Evolutionary conservation across 495 filamentous ascomycete genomes (phyloP), one percentile per base, ranked within the genome.

Genomic region (Xylaria venustula): DNA sequence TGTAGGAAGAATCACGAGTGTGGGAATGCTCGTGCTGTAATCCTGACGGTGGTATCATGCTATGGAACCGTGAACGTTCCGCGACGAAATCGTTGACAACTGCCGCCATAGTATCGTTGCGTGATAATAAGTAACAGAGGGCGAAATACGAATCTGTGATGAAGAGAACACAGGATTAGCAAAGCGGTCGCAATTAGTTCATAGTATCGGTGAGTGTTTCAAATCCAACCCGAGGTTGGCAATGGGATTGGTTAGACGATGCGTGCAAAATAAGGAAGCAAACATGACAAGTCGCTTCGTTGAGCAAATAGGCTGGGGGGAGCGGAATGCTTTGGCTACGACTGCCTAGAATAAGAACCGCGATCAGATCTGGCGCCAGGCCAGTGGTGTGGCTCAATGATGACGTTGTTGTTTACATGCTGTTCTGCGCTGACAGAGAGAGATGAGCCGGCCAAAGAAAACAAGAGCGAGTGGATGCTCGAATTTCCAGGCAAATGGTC

Each of bases 61-160:
- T 75, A 64, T 81, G 76, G 47, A 80, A 78, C 56, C 74, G 71
- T 51, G 77, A 70, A 32, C 71, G 70, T 53, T 81, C 77, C 49
- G 78, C 64, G 60, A 74, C 76, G 60, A 73, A 77, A 63, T 82
- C 78, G 66, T 77, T 75, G 36, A 80, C 76, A 65, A 80, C 37
- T 60, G 79, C 72, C 49, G 78, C 79, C 78, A 81, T 82, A 61
- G 70, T 72, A 75, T 72, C 63, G 64, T 60, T 36, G 67, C 62
- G 19, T 7, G 41, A 44, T 54, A 23, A 42, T 57, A 48, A 22
- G 20, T 46, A 41, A 25, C 12, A 23, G 25, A 53, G 50, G 20
- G 54, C 32, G 44, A 15, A 15, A 49, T 36, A 28, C 30, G 25
- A 45, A 62, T 9, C 53, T 62, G 58, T 9, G 36, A 22, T 2